These are phyloP conservation scores for Xylaria cubensis DNA, from an alignment of 495 filamentous ascomycete genomes.

Conservation along the genomic window DNA sequence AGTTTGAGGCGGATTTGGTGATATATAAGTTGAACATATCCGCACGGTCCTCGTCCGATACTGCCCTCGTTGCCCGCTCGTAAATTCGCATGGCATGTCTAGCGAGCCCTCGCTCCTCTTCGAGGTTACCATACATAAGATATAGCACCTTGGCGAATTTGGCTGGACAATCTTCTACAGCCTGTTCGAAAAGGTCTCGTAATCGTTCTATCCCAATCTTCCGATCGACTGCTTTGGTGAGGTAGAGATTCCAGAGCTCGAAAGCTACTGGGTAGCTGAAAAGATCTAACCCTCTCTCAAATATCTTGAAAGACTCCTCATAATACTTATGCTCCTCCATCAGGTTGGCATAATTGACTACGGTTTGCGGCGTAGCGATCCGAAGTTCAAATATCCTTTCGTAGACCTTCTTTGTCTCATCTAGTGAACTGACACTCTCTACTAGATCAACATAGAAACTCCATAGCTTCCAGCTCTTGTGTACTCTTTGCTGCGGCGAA, in stretches of 20 bases:
- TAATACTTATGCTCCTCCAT: slow-evolving; percentile 95
- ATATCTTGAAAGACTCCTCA: slow-evolving; percentile 97
- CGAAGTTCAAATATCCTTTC: slow-evolving; percentile 97
- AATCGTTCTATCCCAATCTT: slow-evolving; percentile 94
- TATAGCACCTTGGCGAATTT: slow-evolving; percentile 97
- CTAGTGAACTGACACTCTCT: slow-evolving; percentile 87
- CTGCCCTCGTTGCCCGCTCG: slow-evolving; percentile 93
- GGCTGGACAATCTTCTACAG: slow-evolving; percentile 90
- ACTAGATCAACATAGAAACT: slow-evolving; percentile 99
- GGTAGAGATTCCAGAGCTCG: slow-evolving; percentile 97
- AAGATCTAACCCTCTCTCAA: slow-evolving; percentile 93
- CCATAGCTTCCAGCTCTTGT: slow-evolving; percentile 99
- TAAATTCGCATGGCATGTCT: slow-evolving; percentile 99
- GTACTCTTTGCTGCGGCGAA: slow-evolving; percentile 92
- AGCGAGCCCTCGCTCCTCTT: slow-evolving; percentile 96
- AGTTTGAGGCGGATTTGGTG: slow-evolving; percentile 98
- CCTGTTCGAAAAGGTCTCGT: slow-evolving; percentile 96
- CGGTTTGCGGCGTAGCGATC: slow-evolving; percentile 96
- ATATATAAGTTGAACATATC: slow-evolving; percentile 99
- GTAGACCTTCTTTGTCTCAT: slow-evolving; percentile 93
- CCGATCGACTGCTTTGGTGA: slow-evolving; percentile 95
- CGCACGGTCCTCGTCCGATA: slow-evolving; percentile 90
- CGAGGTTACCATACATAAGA: slow-evolving; percentile 97
- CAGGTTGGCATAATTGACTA: slow-evolving; percentile 97
- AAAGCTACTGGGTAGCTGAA: slow-evolving; percentile 98